These are phyloP conservation scores for Colletotrichum lindemuthianum DNA, from an alignment of 2,329 filamentous ascomycete species.

Conservation along the genomic window DNA sequence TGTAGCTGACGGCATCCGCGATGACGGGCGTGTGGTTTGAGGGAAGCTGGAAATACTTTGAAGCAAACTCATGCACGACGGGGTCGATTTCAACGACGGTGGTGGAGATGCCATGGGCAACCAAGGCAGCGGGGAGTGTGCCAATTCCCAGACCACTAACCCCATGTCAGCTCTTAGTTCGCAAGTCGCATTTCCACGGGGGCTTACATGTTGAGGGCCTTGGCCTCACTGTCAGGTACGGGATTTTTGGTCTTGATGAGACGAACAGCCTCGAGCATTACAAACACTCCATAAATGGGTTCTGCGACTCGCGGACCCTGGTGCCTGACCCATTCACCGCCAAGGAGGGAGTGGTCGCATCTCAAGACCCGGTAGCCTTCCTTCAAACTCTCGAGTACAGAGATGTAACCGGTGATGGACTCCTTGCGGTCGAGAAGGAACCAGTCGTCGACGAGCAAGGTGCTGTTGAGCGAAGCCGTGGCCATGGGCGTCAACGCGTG, in stretches of 20 bases:
- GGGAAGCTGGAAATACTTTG: constrained; percentile 83
- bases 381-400: constrained; percentile 80
- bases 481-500: constrained; percentile 74
- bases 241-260: constrained; percentile 72
- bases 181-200: constrained; percentile 28
- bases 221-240: constrained; percentile 72
- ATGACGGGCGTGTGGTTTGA: constrained; percentile 82
- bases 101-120: constrained; percentile 88
- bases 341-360: constrained; percentile 93
- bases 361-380: constrained; percentile 83
- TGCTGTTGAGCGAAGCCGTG: constrained; percentile 71
- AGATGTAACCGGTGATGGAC: constrained; percentile 91
- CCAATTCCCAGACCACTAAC: constrained; percentile 87
- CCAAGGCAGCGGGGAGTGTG: constrained; percentile 86
- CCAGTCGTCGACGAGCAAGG: constrained; percentile 74
- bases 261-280: constrained; percentile 91
- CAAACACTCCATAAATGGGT: constrained; percentile 95
- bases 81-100: constrained; percentile 97
- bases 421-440: constrained; percentile 83
- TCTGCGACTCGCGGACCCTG: constrained; percentile 71
- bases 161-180: constrained; percentile 25
- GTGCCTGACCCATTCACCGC: constrained; percentile 84
- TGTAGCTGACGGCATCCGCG: constrained; percentile 82
- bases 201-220: constrained; percentile 85
- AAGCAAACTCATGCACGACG: constrained; percentile 84